Evolutionary conservation across 2,329 filamentous ascomycete genomes (phyloP).

Genomic region (Arachnomyces sp.): DNA sequence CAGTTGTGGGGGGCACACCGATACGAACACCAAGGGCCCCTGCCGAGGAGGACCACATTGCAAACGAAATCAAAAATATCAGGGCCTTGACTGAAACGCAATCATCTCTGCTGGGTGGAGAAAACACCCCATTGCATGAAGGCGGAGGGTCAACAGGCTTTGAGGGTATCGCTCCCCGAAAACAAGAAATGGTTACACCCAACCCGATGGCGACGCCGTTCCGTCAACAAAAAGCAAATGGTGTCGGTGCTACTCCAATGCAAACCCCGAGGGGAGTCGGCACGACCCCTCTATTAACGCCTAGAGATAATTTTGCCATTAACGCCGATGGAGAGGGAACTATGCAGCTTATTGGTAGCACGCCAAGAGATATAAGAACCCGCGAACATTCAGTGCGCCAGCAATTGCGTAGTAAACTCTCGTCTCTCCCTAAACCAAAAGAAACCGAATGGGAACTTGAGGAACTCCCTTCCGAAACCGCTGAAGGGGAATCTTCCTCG

Average conservation of each 20-base stretch:
- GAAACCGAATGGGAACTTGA: conserved; percentile 93
- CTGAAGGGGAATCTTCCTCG: conserved; percentile 47
- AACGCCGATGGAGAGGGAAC: conserved; percentile 60
- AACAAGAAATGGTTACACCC: conserved; percentile 77
- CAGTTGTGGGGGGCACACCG: conserved; percentile 71
- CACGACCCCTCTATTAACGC: conserved; percentile 79
- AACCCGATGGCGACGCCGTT: conserved; percentile 93
- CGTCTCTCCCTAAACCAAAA: conserved; percentile 82
- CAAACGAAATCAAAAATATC: conserved; percentile 94
- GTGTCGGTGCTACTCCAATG: conserved; percentile 59
- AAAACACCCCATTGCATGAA: conserved; percentile 83
- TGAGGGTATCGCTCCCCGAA: conserved; percentile 72
- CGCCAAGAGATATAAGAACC: conserved; percentile 67
- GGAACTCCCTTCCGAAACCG: conserved; percentile 68
- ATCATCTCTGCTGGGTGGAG: conserved; percentile 84
- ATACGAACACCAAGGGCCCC: conserved; percentile 89
- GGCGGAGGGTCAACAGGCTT: conserved; percentile 79
- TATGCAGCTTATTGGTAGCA: conserved; percentile 62
- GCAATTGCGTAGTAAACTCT: conserved; percentile 57
- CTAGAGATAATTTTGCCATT: conserved; percentile 76
- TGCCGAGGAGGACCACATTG: conserved; percentile 88
- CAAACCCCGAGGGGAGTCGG: conserved; percentile 55
- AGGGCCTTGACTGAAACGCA: conserved; percentile 86
- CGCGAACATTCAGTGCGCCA: conserved; percentile 62
- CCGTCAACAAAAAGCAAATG: conserved; percentile 52